Conservation (phyloP, 192 early-diverging fungal species). For the Entomortierella chlamydospora region DNA sequence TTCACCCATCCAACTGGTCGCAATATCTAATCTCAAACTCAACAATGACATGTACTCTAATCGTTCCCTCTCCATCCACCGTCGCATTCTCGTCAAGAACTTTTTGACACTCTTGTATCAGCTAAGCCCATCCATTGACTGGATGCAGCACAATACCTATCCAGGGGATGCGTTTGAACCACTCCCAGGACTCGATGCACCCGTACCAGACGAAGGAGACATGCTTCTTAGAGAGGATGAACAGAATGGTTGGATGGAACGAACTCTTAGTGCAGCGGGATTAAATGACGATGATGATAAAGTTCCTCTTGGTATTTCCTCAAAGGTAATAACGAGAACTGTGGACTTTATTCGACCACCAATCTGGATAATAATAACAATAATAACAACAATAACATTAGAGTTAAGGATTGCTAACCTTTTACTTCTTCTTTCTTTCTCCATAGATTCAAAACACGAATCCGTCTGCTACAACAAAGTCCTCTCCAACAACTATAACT, state of each 20-base stretch:
- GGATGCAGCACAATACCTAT: constrained; percentile 18
- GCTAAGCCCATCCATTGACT: constrained; percentile 25
- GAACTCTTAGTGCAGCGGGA: constrained; percentile 32
- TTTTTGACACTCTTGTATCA: constrained; percentile 35
- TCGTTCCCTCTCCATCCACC: constrained; percentile 42
- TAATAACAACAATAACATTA: no score
- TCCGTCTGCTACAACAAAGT: not conserved
- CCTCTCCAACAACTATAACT: not conserved
- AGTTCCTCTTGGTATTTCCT: not conserved
- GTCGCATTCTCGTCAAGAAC: constrained; percentile 53
- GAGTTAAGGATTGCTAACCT: no score
- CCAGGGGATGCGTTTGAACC: not conserved
- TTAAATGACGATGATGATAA: constrained; percentile 27
- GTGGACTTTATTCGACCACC: no score
- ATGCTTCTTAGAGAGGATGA: constrained; percentile 34
- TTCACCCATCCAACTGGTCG: constrained; percentile 27
- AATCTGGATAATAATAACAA: no score
- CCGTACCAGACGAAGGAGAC: constrained; percentile 3
- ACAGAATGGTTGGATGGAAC: constrained; percentile 48
- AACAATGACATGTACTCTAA: constrained; percentile 45
- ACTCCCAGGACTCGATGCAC: not conserved
- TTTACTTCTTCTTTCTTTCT: no score
- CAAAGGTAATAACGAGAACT: no score
- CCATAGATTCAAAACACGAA: not conserved
- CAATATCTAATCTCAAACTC: constrained; percentile 34